phyloP scores from a whole-genome alignment of 2,329 filamentous ascomycete species.

The Gyromitra esculenta region DNA sequence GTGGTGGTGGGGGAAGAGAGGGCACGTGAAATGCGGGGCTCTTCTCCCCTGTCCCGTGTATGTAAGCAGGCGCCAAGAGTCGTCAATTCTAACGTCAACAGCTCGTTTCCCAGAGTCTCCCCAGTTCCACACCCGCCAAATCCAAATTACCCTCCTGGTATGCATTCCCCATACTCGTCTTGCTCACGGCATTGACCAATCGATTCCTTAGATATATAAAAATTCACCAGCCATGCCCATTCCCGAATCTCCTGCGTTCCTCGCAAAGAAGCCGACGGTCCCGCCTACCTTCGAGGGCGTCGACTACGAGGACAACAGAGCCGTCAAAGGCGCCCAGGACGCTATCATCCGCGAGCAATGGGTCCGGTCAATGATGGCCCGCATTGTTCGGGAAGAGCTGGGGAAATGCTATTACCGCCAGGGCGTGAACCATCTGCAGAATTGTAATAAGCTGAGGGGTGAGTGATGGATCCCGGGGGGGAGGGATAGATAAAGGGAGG shows the following conservation, averaged over 20 bases:
- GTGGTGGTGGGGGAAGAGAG: not conserved
- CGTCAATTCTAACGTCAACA: conserved; percentile 26
- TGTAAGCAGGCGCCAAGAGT: conserved; percentile 40
- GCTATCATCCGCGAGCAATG: conserved; percentile 85
- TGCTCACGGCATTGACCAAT: not conserved
- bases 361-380: conserved; percentile 89
- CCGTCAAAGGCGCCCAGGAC: conserved; percentile 84
- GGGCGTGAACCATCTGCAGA: conserved; percentile 88
- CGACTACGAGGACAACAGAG: conserved; percentile 83
- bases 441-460: conserved; percentile 85
- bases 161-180: not conserved
- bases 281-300: conserved; percentile 86
- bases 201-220: not conserved
- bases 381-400: conserved; percentile 82
- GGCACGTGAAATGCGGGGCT: conserved; percentile 33
- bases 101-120: not conserved
- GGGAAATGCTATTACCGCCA: conserved; percentile 85
- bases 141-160: conserved; percentile 6
- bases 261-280: conserved; percentile 84
- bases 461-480: conserved; percentile 60
- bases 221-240: conserved; percentile 72
- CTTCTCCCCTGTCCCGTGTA: not conserved
- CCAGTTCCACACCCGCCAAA: not conserved
- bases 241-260: conserved; percentile 81
- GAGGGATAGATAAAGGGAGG: not conserved